Base-by-base conservation (phyloP, 2,329 filamentous ascomycete genomes). In the Gaeumannomyces tritici region DNA sequence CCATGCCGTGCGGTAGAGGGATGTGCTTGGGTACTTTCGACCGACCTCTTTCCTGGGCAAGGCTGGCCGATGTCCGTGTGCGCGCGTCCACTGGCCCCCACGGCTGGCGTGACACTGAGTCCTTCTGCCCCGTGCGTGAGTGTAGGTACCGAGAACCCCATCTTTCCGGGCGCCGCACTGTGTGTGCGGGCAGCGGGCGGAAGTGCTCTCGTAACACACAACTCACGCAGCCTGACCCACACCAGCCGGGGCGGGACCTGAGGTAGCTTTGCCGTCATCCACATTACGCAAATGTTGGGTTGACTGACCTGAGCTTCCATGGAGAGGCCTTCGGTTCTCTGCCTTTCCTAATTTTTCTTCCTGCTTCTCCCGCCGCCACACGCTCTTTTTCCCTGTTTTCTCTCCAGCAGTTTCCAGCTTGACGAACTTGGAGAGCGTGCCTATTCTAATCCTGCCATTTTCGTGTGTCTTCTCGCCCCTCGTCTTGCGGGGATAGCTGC, bases 211-310 rank as follows among this genome's bases (percentile, higher is more conserved):
- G 42, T 47, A 47, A 47, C 42, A 9, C 42, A n/a, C 42, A n/a
- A n/a, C n/a, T n/a, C n/a, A 18, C 42, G 24, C 21, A n/a, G 18
- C 42, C 42, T 51, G 59, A 60, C 59, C 59, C 59, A 60, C 59
- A 60, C 26, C 59, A 60, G 42, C 31, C 59, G 42, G 59, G 59
- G 33, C 59, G 59, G 59, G 33, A 60, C 35, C 42, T 42, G n/a
- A n/a, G n/a, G n/a, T 51, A 60, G n/a, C 47, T 60, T 29, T 60
- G 59, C 42, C 59, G 59, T 60, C 59, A 60, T 60, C 59, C 59
- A 60, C 59, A 54, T 60, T 60, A 60, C 59, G 59, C 59, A 60
- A 60, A 60, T 60, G 59, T 60, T 55, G 59, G 58, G 27, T 42
- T 29, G 59, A 26, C 47, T 51, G 59, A 54, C 33, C 11, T 47